A percentile compares a stretch with the other conserved stretches of the same genome.
Conservation (phyloP, 306 rosid species). For the Vigna angularis region DNA sequence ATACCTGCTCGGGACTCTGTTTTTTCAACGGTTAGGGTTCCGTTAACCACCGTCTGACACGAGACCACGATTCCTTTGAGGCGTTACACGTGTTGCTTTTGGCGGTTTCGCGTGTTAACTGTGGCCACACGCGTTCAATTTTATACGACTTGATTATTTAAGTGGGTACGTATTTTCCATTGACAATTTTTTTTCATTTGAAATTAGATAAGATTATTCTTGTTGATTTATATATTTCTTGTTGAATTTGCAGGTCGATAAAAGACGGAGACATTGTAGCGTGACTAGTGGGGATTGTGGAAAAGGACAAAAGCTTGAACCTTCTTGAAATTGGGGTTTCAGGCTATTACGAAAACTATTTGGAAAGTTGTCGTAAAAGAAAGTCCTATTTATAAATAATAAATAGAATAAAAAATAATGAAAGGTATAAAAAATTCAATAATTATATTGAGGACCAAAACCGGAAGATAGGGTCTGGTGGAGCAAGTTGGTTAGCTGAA, state of each 20-base stretch:
- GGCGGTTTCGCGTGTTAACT: not conserved
- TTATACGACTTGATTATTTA: not conserved
- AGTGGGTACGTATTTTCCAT: constrained; percentile 18
- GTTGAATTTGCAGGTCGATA: constrained; percentile 53
- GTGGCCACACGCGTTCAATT: not conserved
- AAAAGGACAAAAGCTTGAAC: constrained; percentile 39
- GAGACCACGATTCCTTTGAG: not conserved
- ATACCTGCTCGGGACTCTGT: not conserved
- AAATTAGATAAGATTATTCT: not conserved
- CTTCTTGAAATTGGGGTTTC: constrained; percentile 22
- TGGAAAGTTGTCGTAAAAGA: not conserved
- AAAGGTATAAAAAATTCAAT: not conserved
- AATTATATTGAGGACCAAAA: constrained; percentile 1
- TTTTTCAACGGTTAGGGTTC: constrained; percentile 29
- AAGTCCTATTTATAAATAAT: not conserved
- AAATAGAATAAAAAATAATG: not conserved
- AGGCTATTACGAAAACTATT: not conserved
- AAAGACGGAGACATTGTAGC: constrained; percentile 11
- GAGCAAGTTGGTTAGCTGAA: constrained; percentile 36
- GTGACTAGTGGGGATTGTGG: not conserved
- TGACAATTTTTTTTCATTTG: not conserved
- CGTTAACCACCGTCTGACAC: not conserved
- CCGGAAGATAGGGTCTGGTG: not conserved
- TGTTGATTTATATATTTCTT: constrained; percentile 11
- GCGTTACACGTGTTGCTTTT: constrained; percentile 16